These are phyloP conservation scores for Amanita rimosa DNA, from an alignment of 768 basidiomycete species.

Conservation along the genomic window DNA sequence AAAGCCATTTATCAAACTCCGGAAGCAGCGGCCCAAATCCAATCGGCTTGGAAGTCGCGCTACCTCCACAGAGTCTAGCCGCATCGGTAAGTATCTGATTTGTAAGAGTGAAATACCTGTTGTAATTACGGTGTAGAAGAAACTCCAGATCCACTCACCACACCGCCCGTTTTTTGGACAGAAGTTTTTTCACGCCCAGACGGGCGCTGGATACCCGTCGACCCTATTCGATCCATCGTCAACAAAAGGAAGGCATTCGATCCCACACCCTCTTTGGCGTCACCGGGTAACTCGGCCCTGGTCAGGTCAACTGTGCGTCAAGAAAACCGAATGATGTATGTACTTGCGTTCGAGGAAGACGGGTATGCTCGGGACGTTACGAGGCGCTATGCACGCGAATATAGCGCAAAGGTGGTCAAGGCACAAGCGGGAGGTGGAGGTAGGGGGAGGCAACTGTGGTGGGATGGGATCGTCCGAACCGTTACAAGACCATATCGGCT, in stretches of 20 bases:
- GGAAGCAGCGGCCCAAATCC: slow-evolving; percentile 43
- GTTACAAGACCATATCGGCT: slow-evolving; percentile 73
- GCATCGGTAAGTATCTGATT: background rate
- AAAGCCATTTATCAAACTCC: slow-evolving; percentile 43
- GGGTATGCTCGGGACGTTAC: slow-evolving; percentile 89
- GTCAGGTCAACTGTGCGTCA: background rate
- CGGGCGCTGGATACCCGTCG: slow-evolving; percentile 85
- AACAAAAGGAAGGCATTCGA: slow-evolving; percentile 78
- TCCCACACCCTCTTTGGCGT: slow-evolving; percentile 31
- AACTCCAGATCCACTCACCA: slow-evolving; percentile 42
- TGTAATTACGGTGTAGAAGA: slow-evolving; percentile 11
- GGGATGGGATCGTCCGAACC: slow-evolving; percentile 54
- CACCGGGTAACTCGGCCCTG: slow-evolving; percentile 4
- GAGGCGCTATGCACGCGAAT: slow-evolving; percentile 75
- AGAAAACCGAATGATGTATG: slow-evolving; percentile 88
- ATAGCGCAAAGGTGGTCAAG: slow-evolving; percentile 70
- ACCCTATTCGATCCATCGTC: slow-evolving; percentile 72
- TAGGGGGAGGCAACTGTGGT: slow-evolving; percentile 73
- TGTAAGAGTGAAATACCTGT: background rate
- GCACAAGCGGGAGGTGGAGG: slow-evolving; percentile 42
- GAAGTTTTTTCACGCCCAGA: slow-evolving; percentile 94
- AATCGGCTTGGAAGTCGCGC: slow-evolving; percentile 9
- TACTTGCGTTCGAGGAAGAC: slow-evolving; percentile 91
- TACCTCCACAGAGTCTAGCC: background rate
- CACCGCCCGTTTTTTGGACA: slow-evolving; percentile 91